Base-by-base conservation (phyloP, 1,139 yeast species). In the Saccharomyces hybrid region DNA sequence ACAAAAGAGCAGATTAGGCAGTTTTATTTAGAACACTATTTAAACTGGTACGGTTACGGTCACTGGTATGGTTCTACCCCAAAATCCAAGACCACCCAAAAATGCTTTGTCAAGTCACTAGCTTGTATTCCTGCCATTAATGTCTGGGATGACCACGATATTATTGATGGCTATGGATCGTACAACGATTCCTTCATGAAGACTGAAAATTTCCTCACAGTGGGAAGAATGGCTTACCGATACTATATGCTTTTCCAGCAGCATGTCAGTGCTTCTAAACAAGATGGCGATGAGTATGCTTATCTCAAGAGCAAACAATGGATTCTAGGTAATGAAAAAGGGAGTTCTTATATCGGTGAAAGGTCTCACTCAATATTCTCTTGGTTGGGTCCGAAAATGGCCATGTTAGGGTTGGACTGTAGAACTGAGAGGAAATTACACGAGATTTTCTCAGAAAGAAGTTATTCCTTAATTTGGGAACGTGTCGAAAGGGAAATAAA, bases 151-250 rank as follows among this genome's bases (percentile, higher is more conserved):
- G 93, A 86, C 67, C 97, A 91, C 71, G 97, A 90, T 69, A 86
- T 91, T 54, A 90, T 93, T 61, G 99, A 91, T 67, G 99, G 98
- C 2, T 93, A 83, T 71, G 99, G 98, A 1, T 86, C 96, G 1
- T 91, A 91, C 70, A 76, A 77, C 50, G 88, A 88, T 59, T 57
- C 71, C 1, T 88, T 96, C 49, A 90, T 89, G 96, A 64, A 65
- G 1, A 80, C 83, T 32, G 82, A 82, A 0, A 79, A 88, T 23
- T 88, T 91, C 68, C 69, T 72, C 54, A 80, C 84, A 9, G 78
- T 91, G 47, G 97, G 97, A 7, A 78, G 79, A 57, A 73, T 81
- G 20, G 96, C 97, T 1, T 88, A 82, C 75, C 84, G 84, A 68
- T 90, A 86, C 71, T 91, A 93, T 69, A 80, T 90, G 88, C 72